Percentiles rank a stretch among this genome's conserved stretches.
Conservation (phyloP, 1,284 basidiomycete species). For the Rhizoctonia solani region DNA sequence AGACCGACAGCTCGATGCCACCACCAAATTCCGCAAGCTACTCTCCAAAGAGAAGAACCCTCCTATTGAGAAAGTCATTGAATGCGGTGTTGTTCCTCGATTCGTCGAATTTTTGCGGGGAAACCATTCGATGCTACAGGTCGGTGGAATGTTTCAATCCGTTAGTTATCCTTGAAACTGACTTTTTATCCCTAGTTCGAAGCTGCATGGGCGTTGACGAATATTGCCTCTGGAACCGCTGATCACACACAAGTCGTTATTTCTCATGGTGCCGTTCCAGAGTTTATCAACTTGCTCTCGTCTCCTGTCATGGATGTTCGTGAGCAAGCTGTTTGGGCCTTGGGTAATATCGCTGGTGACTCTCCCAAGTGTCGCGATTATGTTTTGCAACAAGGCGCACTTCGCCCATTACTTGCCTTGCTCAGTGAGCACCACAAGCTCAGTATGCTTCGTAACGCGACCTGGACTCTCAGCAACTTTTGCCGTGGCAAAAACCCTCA, state of each 20-base stretch:
- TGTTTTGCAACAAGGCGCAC: slow-evolving; percentile 59
- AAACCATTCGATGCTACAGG: slow-evolving; percentile 91
- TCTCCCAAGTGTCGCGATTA: slow-evolving; percentile 43
- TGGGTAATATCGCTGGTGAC: slow-evolving; percentile 61
- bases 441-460: slow-evolving; percentile 96
- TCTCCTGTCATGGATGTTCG: slow-evolving; percentile 56
- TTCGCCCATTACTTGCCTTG: slow-evolving; percentile 54
- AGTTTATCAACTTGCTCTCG: slow-evolving; percentile 91
- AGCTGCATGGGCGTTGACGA: slow-evolving; percentile 99
- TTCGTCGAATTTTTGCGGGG: slow-evolving; percentile 94
- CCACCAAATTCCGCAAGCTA: slow-evolving; percentile 92
- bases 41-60: slow-evolving; percentile 99
- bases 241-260: slow-evolving; percentile 99
- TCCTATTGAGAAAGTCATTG: slow-evolving; percentile 99
- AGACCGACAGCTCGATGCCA: slow-evolving; percentile 70
- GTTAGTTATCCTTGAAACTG: slow-evolving; percentile 32
- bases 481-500: slow-evolving; percentile 96
- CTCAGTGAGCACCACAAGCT: slow-evolving; percentile 79
- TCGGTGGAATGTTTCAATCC: slow-evolving; percentile 46
- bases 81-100: slow-evolving; percentile 94
- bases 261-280: slow-evolving; percentile 91
- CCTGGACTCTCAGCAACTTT: slow-evolving; percentile 98
- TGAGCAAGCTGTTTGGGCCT: slow-evolving; percentile 62
- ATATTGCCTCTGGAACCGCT: slow-evolving; percentile 98
- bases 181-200: slow-evolving; percentile 71